A percentile compares a stretch with the other conserved stretches of the same genome.
Conservation (phyloP, 2,329 filamentous ascomycete genomes). For the Diaporthe vaccinii region DNA sequence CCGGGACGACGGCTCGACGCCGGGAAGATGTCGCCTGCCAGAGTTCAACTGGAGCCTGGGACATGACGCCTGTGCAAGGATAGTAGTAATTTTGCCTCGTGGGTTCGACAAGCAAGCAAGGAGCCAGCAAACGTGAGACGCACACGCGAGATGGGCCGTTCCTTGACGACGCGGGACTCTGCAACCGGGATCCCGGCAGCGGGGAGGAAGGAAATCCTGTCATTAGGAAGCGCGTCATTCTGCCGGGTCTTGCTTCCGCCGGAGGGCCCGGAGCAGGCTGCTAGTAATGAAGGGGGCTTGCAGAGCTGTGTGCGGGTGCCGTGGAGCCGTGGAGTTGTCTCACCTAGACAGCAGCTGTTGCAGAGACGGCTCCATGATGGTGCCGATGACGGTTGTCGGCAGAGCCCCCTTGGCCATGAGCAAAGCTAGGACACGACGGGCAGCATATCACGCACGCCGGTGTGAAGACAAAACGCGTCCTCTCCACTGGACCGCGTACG, state of each 20-base stretch:
- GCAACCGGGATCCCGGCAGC: not conserved
- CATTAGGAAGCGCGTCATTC: not conserved
- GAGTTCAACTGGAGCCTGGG: not conserved
- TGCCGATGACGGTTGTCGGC: not conserved
- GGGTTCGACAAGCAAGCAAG: not conserved
- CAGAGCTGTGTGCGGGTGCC: not conserved
- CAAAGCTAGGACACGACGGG: not conserved
- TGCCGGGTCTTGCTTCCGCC: not conserved
- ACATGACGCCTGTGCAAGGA: not conserved
- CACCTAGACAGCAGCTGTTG: not conserved
- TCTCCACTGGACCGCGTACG: not conserved
- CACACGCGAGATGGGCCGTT: conserved; percentile 10
- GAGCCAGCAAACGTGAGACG: not conserved
- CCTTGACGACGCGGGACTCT: not conserved
- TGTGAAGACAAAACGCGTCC: not conserved
- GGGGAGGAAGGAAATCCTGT: not conserved
- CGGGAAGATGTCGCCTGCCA: conserved; percentile 12
- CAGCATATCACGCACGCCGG: not conserved
- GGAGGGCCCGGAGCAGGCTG: not conserved
- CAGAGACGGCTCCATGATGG: not conserved
- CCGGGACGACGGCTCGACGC: not conserved
- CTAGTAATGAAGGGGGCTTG: not conserved
- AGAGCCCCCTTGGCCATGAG: not conserved
- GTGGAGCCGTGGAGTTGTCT: not conserved
- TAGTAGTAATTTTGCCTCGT: not conserved